These are phyloP conservation scores for Friedmanniomyces endolithicus DNA, from an alignment of 495 filamentous ascomycete species.

Conservation along the genomic window DNA sequence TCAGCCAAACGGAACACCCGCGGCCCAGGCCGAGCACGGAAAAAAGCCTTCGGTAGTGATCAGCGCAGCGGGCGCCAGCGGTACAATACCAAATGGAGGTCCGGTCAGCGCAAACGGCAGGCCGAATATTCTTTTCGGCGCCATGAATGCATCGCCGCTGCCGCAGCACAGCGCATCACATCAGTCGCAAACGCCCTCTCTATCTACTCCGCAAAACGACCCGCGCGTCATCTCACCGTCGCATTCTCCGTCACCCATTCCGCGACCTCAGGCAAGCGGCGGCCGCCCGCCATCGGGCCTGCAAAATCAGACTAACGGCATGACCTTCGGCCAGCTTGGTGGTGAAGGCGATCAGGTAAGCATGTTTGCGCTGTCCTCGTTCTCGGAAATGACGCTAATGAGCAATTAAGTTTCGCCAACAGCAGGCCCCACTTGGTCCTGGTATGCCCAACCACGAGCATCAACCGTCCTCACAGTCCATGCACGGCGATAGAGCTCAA, in stretches of 20 bases:
- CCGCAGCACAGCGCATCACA: conserved; percentile 27
- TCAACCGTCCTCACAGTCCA: conserved; percentile 69
- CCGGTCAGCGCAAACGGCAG: conserved; percentile 46
- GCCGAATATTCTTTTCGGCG: conserved; percentile 62
- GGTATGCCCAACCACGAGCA: conserved; percentile 61
- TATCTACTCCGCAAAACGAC: conserved; percentile 36
- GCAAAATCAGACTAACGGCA: conserved; percentile 46
- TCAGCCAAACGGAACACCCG: conserved; percentile 29
- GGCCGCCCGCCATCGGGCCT: conserved; percentile 59
- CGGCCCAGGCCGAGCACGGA: conserved; percentile 47
- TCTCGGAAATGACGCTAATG: neutral
- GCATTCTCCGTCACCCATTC: conserved; percentile 81
- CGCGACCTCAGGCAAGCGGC: conserved; percentile 72
- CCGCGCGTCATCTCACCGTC: conserved; percentile 47
- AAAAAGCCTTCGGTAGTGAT: conserved; percentile 73
- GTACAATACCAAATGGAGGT: conserved; percentile 64
- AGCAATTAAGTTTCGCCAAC: conserved; percentile 7
- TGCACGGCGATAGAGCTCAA: conserved; percentile 63
- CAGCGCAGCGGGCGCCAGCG: conserved; percentile 60
- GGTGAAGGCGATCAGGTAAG: conserved; percentile 48
- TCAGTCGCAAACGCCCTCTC: conserved; percentile 38
- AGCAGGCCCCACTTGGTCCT: conserved; percentile 34
- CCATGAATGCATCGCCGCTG: conserved; percentile 55
- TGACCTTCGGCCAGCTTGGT: conserved; percentile 74
- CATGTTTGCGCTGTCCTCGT: conserved; percentile 32